phyloP scores from a whole-genome alignment of 768 basidiomycete genomes.

The Sporobolomyces pararoseus region DNA sequence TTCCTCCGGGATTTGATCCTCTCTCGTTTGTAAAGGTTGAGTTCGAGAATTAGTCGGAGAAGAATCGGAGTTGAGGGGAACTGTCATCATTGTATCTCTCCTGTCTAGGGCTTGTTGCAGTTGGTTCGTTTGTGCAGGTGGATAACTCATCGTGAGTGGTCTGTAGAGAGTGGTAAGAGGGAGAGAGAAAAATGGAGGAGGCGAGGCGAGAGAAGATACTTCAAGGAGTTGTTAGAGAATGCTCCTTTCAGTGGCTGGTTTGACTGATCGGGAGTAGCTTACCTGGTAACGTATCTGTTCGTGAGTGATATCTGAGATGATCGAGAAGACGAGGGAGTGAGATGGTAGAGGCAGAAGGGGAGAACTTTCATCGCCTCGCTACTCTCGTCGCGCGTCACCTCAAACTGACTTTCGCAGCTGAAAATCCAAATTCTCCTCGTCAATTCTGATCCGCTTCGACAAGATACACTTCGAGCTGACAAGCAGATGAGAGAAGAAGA shows the following conservation, averaged over 20 bases:
- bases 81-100: constrained; percentile 9
- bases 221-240: not conserved
- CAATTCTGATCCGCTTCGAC: no score
- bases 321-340: not conserved
- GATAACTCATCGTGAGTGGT: constrained; percentile 10
- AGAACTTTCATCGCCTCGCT: not conserved
- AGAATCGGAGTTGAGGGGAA: not conserved
- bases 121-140: not conserved
- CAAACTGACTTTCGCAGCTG: no score
- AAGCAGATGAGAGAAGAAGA: no score
- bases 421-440: no score
- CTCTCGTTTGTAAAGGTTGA: not conserved
- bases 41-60: not conserved
- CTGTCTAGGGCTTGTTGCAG: constrained; percentile 11
- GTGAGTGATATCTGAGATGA: no score
- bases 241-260: no score
- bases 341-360: not conserved
- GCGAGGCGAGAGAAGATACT: not conserved
- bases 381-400: no score
- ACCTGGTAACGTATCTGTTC: no score
- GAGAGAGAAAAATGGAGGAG: not conserved
- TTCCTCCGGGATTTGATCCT: not conserved
- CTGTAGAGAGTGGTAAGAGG: not conserved
- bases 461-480: no score
- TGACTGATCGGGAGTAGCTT: no score